These are phyloP conservation scores for Paraphoma chrysanthemicola DNA, from an alignment of 2,329 filamentous ascomycete genomes.

Conservation along the genomic window DNA sequence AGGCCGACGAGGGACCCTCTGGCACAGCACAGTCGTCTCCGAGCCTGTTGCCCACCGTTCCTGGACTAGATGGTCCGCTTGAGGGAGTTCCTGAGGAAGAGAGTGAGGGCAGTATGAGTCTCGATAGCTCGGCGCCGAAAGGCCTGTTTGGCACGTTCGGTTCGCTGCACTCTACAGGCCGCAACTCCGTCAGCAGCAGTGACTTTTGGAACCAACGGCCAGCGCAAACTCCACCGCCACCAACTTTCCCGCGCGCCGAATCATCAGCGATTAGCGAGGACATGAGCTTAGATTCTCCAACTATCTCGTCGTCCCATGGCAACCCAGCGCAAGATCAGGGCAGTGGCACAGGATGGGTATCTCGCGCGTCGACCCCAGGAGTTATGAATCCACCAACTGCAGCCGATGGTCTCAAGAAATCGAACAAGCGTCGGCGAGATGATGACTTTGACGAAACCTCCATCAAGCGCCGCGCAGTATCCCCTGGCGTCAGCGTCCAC, in stretches of 20 bases:
- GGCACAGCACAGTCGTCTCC: constrained; percentile 73
- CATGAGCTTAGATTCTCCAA: constrained; percentile 74
- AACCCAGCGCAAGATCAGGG: constrained; percentile 25
- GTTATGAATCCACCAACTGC: constrained; percentile 46
- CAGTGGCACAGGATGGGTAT: constrained; percentile 30
- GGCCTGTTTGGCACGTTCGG: constrained; percentile 71
- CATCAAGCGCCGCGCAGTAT: constrained; percentile 91
- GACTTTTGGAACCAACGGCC: constrained; percentile 80
- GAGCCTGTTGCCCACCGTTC: constrained; percentile 63
- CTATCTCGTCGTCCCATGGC: constrained; percentile 33
- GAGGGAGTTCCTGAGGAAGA: constrained; percentile 74
- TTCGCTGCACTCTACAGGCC: constrained; percentile 75
- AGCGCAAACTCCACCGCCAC: constrained; percentile 60
- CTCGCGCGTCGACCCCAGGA: constrained; percentile 47
- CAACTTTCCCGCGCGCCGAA: constrained; percentile 63
- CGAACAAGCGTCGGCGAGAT: constrained; percentile 79
- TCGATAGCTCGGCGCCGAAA: constrained; percentile 48
- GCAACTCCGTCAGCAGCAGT: constrained; percentile 73
- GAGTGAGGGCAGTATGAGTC: constrained; percentile 64
- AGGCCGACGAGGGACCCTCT: constrained; percentile 74
- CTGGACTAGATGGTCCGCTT: constrained; percentile 63
- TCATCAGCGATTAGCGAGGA: constrained; percentile 69
- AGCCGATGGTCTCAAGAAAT: constrained; percentile 51
- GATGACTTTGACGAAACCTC: constrained; percentile 88
- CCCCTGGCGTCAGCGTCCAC: constrained; percentile 87